Base-by-base conservation (phyloP, 1,284 basidiomycete species). In the Papiliotrema nemorosa region DNA sequence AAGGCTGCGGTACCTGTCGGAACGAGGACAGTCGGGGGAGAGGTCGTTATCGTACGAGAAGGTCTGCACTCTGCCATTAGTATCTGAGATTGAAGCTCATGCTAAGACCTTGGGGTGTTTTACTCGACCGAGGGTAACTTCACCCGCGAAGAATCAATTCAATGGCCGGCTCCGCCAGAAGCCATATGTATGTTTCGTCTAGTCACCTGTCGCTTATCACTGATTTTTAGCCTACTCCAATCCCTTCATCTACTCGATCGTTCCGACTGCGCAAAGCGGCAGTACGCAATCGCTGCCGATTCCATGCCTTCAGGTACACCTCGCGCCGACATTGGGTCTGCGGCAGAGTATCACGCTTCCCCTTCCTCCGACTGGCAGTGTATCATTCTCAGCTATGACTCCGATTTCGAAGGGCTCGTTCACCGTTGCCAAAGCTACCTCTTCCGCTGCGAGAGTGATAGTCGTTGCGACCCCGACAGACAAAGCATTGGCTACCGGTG, bases 131-230 rank as follows among this genome's bases (percentile, higher is more conserved):
- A 89, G 59, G 88, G 83, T 0, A 86, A 82, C 63, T 76, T 79
- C 3, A 81, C 85, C 0, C 77, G 86, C 26, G 62, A 77, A 5
- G 66, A 78, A 22, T 80, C 80, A 1, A 78, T 94, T 5, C 82
- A 84, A 55, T 96, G 88, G 89, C 82, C 85, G 2, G 80, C 81
- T 16, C 80, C 85, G 35, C 91, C 90, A 29, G 90, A 93, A 62
- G 88, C 91, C 55, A 78, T 88, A 43, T n/a, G n/a, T n/a, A n/a
- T n/a, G n/a, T n/a, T n/a, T n/a, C n/a, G 80, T 87, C 86, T 57
- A 62, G 78, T 50, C 46, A 13, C 13, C 49, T 47, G 42, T 43
- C 10, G 16, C 26, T 3, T 45, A 40, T 13, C 34, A 51, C 54
- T 65, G 38, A 58, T 49, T 2, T 27, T 52, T 57, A 88, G 90